Conservation (phyloP, 345 rosid species). For the Sonneratia caseolaris region DNA sequence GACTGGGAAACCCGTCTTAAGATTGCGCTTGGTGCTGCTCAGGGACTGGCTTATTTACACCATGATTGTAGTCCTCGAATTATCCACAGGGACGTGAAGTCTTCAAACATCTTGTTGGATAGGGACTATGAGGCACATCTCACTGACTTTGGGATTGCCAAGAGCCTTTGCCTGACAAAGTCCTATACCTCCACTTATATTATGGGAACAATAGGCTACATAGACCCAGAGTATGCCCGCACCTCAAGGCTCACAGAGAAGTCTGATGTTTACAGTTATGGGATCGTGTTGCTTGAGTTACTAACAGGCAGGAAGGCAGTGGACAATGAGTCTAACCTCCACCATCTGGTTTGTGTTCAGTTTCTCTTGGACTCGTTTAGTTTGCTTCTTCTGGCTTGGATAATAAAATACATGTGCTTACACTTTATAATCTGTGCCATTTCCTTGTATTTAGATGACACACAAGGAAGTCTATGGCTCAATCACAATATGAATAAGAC, state of each 20-base stretch:
- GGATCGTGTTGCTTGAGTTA: slow-evolving; percentile 81
- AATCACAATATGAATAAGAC: not conserved
- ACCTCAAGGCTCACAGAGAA: slow-evolving; percentile 92
- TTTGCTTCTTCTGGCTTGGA: not conserved
- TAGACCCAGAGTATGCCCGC: slow-evolving; percentile 95
- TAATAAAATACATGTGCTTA: not conserved
- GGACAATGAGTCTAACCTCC: slow-evolving; percentile 85
- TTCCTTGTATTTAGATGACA: not conserved
- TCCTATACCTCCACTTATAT: slow-evolving; percentile 72
- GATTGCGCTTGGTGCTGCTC: slow-evolving; percentile 88
- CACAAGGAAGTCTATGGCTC: not conserved
- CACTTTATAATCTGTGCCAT: not conserved
- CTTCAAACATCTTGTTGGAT: slow-evolving; percentile 81
- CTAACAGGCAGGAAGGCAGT: slow-evolving; percentile 87
- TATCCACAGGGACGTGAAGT: slow-evolving; percentile 91
- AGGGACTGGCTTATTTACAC: slow-evolving; percentile 85
- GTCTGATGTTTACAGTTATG: slow-evolving; percentile 91
- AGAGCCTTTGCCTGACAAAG: slow-evolving; percentile 67
- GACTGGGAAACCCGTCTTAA: slow-evolving; percentile 78
- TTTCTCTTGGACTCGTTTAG: not conserved
- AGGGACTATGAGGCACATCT: slow-evolving; percentile 85
- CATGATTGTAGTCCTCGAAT: slow-evolving; percentile 94
- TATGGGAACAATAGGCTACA: slow-evolving; percentile 96
- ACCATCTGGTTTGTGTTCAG: slow-evolving; percentile 61
- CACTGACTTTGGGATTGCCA: slow-evolving; percentile 97